Evolutionary conservation across 129 eudicot species (phyloP).

Genomic region (Flaveria sonorensis): DNA sequence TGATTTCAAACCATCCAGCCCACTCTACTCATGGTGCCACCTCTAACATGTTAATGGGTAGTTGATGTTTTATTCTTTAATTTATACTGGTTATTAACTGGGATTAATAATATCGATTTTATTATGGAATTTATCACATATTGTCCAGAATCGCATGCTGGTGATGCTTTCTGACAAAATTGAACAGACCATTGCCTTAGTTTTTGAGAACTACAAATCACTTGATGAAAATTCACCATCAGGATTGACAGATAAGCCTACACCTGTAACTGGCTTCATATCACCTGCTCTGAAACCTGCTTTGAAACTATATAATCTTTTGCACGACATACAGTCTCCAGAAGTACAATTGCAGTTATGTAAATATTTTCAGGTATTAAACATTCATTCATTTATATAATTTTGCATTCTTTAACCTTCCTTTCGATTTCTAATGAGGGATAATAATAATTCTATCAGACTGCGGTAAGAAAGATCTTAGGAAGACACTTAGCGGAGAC

Average conservation of each 20-base stretch:
- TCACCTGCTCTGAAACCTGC: constrained; percentile 84
- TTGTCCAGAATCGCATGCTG: constrained; percentile 69
- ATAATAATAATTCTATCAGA: constrained; percentile 38
- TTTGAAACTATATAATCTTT: constrained; percentile 61
- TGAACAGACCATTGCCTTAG: constrained; percentile 58
- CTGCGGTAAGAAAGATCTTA: constrained; percentile 77
- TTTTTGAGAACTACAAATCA: constrained; percentile 79
- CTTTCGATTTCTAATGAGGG: constrained; percentile 22
- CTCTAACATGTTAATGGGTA: neutral
- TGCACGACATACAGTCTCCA: constrained; percentile 57
- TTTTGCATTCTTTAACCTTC: neutral
- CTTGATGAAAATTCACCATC: constrained; percentile 62
- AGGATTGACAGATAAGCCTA: constrained; percentile 52
- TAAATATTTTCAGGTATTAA: constrained; percentile 72
- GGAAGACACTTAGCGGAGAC: constrained; percentile 66
- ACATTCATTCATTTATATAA: neutral
- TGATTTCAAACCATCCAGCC: neutral
- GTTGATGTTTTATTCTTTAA: neutral
- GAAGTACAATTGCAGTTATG: constrained; percentile 71
- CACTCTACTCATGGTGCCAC: neutral
- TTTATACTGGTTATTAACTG: neutral
- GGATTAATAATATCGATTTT: neutral
- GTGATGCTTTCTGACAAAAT: constrained; percentile 64
- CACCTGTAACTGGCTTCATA: constrained; percentile 47
- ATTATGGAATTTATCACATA: neutral